Percentiles rank a stretch among this genome's conserved stretches.
phyloP scores from a whole-genome alignment of 2,329 filamentous ascomycete species.

The Ceratocystis papillata region DNA sequence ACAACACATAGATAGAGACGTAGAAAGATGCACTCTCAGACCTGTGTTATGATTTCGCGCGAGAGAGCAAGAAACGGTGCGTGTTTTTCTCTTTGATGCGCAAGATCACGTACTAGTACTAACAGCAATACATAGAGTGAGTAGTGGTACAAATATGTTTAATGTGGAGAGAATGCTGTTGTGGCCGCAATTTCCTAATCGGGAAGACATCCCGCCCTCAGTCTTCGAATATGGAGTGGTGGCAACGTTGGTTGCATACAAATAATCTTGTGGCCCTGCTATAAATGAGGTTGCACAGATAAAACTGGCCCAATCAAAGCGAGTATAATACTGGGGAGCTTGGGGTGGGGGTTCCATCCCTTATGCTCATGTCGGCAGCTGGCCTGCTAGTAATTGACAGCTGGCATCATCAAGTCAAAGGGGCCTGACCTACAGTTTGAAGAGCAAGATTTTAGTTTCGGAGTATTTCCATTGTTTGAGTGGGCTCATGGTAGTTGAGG shows the following conservation, averaged over 20 bases:
- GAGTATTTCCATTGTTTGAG: constrained; percentile 11
- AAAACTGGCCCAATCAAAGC: not conserved
- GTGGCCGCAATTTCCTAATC: too few relatives aligned
- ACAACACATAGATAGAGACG: not conserved
- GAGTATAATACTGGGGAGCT: not conserved
- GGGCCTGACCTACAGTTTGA: too few relatives aligned
- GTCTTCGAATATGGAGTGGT: too few relatives aligned
- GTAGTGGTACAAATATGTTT: too few relatives aligned
- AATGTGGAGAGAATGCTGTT: too few relatives aligned
- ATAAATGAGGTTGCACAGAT: constrained; percentile 3
- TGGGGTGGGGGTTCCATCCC: not conserved
- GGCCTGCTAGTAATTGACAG: not conserved
- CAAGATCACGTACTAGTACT: too few relatives aligned
- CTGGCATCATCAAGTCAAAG: too few relatives aligned
- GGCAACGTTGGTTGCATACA: not conserved
- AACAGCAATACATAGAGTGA: too few relatives aligned
- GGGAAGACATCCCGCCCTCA: too few relatives aligned
- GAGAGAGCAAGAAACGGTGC: not conserved
- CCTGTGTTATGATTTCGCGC: not conserved
- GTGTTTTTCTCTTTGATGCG: not conserved
- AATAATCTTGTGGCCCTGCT: not conserved
- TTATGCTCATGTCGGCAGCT: not conserved
- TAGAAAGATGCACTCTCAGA: not conserved
- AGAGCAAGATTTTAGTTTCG: not conserved
- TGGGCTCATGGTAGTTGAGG: not conserved